These are phyloP conservation scores for Vitis hybrid DNA, from an alignment of 177 flowering plant species.

Conservation along the genomic window DNA sequence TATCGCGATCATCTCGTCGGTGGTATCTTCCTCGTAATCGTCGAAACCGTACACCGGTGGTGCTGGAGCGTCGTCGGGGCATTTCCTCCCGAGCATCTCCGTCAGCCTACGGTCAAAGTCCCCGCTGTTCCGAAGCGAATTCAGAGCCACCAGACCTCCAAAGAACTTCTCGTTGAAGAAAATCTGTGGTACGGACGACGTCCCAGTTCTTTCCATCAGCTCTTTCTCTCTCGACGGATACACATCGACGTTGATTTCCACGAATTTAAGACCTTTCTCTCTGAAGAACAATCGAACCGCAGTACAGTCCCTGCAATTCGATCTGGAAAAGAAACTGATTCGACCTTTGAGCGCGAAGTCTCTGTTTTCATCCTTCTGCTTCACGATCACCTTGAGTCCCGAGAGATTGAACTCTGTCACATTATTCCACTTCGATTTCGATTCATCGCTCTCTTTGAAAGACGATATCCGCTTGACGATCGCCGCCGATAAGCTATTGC, in stretches of 20 bases:
- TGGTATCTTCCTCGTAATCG: slow-evolving; percentile 52
- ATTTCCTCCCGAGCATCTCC: slow-evolving; percentile 55
- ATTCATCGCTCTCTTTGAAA: slow-evolving; percentile 23
- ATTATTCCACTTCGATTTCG: background rate
- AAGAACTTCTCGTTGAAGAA: slow-evolving; percentile 82
- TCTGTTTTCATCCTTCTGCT: slow-evolving; percentile 23
- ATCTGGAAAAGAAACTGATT: slow-evolving; percentile 84
- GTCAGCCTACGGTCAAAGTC: slow-evolving; percentile 53
- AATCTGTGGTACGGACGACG: slow-evolving; percentile 67
- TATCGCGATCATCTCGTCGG: slow-evolving; percentile 56
- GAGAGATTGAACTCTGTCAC: slow-evolving; percentile 70
- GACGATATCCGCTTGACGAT: slow-evolving; percentile 49
- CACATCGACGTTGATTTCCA: slow-evolving; percentile 89
- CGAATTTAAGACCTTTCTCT: slow-evolving; percentile 55
- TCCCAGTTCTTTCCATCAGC: slow-evolving; percentile 59
- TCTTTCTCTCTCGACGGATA: slow-evolving; percentile 72
- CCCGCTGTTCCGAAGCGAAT: slow-evolving; percentile 81
- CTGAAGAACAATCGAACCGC: slow-evolving; percentile 73
- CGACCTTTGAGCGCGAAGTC: slow-evolving; percentile 51
- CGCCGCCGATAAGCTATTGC: slow-evolving; percentile 63
- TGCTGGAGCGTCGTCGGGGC: slow-evolving; percentile 64
- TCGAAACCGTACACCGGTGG: slow-evolving; percentile 84
- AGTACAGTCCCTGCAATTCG: slow-evolving; percentile 78
- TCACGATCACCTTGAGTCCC: slow-evolving; percentile 74
- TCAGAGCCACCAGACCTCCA: slow-evolving; percentile 84